Percentiles rank a stretch among this genome's conserved stretches.
These are phyloP conservation scores for Obba rivulosa DNA, from an alignment of 768 basidiomycete genomes.

Conservation along the genomic window DNA sequence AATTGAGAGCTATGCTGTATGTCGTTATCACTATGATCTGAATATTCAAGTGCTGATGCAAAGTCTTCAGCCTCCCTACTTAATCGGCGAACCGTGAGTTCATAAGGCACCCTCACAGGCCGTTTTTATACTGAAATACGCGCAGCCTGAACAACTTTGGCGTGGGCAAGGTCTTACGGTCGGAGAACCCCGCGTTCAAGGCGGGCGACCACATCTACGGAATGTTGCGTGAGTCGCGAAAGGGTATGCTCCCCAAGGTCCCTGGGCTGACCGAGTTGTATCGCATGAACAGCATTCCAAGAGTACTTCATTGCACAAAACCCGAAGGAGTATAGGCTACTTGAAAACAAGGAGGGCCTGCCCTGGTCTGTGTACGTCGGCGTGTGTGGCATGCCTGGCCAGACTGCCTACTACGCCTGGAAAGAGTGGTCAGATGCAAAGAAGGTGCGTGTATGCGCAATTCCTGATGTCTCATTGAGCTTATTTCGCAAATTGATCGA, in stretches of 20 bases:
- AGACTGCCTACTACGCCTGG: constrained; percentile 35
- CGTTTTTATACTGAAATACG: not conserved
- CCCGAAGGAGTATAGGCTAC: constrained; percentile 9
- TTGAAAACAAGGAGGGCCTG: constrained; percentile 38
- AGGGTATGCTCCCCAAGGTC: too few species aligned
- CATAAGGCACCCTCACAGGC: not conserved
- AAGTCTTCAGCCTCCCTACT: constrained; percentile 13
- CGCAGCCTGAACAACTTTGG: constrained; percentile 18
- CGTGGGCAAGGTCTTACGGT: constrained; percentile 22
- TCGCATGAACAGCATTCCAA: constrained; percentile 27
- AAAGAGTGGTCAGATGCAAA: constrained; percentile 35
- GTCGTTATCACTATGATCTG: not conserved
- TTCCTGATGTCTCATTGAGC: not conserved
- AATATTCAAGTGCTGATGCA: not conserved
- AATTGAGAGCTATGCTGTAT: constrained; percentile 10
- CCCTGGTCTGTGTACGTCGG: constrained; percentile 48
- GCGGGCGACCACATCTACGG: constrained; percentile 22
- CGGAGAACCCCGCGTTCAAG: constrained; percentile 18
- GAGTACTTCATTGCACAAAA: constrained; percentile 32
- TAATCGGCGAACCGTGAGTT: constrained; percentile 24
- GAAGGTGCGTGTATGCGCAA: constrained; percentile 29
- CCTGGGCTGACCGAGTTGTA: not conserved
- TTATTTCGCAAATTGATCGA: not conserved
- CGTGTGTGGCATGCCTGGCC: constrained; percentile 40
- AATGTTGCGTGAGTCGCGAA: constrained; percentile 18